Conservation (phyloP, 2,329 filamentous ascomycete genomes). For the Orbilia oligospora region DNA sequence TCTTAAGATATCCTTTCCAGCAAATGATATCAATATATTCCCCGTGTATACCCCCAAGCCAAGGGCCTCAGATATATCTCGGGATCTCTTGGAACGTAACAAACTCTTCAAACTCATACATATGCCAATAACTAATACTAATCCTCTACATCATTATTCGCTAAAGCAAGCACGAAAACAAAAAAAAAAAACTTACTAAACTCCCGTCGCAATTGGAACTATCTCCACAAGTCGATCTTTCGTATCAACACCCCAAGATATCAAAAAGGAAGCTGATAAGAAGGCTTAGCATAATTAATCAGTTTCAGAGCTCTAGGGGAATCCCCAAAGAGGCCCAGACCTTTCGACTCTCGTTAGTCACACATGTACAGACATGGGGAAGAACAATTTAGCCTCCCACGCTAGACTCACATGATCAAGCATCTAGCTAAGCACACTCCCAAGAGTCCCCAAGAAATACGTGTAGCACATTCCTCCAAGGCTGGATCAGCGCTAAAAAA, state of each 20-base stretch:
- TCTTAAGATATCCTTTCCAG: not conserved
- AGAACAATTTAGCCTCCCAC: constrained; percentile 6
- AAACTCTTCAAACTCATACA: constrained; percentile 3
- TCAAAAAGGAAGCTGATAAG: constrained; percentile 46
- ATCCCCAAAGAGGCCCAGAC: constrained; percentile 8
- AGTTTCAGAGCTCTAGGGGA: constrained; percentile 4
- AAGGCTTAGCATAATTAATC: constrained; percentile 25
- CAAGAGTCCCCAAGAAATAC: not conserved
- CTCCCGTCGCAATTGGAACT: constrained; percentile 24
- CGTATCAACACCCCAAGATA: constrained; percentile 17
- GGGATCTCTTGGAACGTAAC: not conserved
- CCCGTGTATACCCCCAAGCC: constrained; percentile 23
- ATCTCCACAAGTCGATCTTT: constrained; percentile 17
- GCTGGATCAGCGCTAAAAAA: constrained; percentile 13
- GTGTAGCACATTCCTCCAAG: not conserved
- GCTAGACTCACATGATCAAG: constrained; percentile 17
- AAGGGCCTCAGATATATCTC: constrained; percentile 30
- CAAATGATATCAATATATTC: constrained; percentile 28
- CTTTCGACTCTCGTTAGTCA: constrained; percentile 33
- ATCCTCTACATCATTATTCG: constrained; percentile 13
- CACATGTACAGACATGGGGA: not conserved
- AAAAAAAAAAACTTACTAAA: not conserved
- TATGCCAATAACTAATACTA: not conserved
- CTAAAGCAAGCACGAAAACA: not conserved
- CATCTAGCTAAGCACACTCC: constrained; percentile 7